phyloP scores from a whole-genome alignment of 2,329 filamentous ascomycete genomes.

The Huntiella omanensis region DNA sequence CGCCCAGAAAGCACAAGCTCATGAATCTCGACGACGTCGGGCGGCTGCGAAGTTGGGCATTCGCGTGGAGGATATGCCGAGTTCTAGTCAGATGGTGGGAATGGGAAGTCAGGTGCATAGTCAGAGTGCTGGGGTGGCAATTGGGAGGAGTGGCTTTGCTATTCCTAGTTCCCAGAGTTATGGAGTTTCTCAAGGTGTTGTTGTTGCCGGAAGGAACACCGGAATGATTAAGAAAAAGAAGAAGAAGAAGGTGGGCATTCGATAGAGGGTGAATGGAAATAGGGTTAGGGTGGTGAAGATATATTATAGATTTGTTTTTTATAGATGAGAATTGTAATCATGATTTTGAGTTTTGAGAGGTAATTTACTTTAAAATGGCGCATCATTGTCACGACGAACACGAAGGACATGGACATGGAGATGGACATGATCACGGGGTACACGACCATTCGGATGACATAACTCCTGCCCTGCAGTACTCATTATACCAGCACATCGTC shows the following conservation, averaged over 20 bases:
- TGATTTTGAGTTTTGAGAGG: too few species aligned
- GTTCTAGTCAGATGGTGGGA: constrained; percentile 4
- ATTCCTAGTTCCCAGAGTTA: background rate
- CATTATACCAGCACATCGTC: constrained; percentile 80
- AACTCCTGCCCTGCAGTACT: constrained; percentile 74
- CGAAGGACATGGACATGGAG: constrained; percentile 27
- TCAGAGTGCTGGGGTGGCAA: too few species aligned
- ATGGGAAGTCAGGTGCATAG: background rate
- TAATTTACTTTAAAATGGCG: constrained; percentile 17
- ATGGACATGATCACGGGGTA: constrained; percentile 29
- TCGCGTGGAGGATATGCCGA: constrained; percentile 1
- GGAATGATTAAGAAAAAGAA: constrained; percentile 22
- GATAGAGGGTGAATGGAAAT: constrained; percentile 12
- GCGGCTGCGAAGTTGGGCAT: constrained; percentile 8
- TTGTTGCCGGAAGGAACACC: background rate
- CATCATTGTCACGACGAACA: constrained; percentile 36
- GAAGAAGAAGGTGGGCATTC: constrained; percentile 25
- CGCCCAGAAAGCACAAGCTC: constrained; percentile 6
- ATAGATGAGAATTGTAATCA: too few species aligned
- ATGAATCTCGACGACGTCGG: constrained; percentile 8
- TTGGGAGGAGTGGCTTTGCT: background rate
- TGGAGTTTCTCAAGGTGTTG: background rate
- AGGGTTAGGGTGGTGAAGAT: background rate
- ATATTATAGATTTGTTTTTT: background rate
- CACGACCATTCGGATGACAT: constrained; percentile 90